Percentiles rank a stretch among this genome's conserved stretches.
These are phyloP conservation scores for Globisporangium polare DNA, from an alignment of 352 stramenopile genomes.

Conservation along the genomic window DNA sequence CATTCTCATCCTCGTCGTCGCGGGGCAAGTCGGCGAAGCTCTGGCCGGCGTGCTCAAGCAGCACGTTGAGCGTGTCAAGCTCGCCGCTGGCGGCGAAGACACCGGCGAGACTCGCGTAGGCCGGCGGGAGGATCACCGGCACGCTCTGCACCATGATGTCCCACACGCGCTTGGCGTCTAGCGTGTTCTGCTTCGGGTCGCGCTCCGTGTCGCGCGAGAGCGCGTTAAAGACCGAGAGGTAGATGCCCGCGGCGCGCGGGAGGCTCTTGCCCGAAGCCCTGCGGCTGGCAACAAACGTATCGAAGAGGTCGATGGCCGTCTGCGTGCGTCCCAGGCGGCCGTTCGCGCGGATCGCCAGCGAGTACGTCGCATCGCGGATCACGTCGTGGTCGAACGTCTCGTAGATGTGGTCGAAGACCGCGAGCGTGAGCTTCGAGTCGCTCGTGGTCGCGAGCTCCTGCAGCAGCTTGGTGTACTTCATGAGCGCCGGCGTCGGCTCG, in stretches of 20 bases:
- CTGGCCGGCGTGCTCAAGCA: constrained; percentile 53
- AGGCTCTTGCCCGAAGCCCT: constrained; percentile 19
- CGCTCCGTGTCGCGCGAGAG: constrained; percentile 64
- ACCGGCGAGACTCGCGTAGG: constrained; percentile 77
- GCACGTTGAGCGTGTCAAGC: constrained; percentile 55
- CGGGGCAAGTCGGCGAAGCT: constrained; percentile 28
- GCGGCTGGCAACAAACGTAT: constrained; percentile 57
- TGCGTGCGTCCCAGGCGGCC: constrained; percentile 66
- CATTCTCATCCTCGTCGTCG: constrained; percentile 21
- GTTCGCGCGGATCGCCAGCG: constrained; percentile 63
- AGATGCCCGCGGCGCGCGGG: constrained; percentile 50
- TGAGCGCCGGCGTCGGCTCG: constrained; percentile 31
- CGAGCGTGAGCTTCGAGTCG: constrained; percentile 54
- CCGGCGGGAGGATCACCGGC: constrained; percentile 57
- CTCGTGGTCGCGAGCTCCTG: constrained; percentile 52
- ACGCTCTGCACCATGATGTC: constrained; percentile 68
- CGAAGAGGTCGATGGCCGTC: constrained; percentile 61
- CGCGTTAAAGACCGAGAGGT: constrained; percentile 81
- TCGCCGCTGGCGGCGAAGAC: constrained; percentile 78
- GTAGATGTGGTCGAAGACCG: constrained; percentile 63
- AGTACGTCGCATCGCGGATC: constrained; percentile 57
- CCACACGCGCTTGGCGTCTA: constrained; percentile 72
- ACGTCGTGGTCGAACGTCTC: constrained; percentile 32
- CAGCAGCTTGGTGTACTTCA: constrained; percentile 67
- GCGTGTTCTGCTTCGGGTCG: constrained; percentile 59